Evolutionary conservation across 2,329 filamentous ascomycete genomes (phyloP), one percentile per base, ranked within the genome.

Genomic region (Fusarium decemcellulare): DNA sequence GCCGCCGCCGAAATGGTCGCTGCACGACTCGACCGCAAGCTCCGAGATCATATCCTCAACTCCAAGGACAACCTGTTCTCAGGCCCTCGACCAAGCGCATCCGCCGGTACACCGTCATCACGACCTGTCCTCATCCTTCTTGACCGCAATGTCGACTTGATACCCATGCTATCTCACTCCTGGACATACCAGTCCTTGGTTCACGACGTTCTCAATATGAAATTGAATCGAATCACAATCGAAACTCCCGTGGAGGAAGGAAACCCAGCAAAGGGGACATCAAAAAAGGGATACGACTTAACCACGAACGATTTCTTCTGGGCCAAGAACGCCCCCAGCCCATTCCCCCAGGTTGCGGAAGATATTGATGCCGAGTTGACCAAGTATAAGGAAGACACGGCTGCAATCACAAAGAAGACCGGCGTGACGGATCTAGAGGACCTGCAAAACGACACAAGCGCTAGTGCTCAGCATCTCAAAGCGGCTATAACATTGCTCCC

Each of bases 11-110:
- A 98, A 78, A 92, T 97, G 85, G 97, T 99, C 71, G 92, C 94
- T 14, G 93, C 93, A 14, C 97, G 97, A 77, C 89, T 99, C 27
- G 96, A 99, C 78, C 91, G 96, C 64, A 99, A 98, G 80, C 88
- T 99, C 23, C 91, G 96, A 75, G 96, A 99, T 76, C 96, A 99
- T 78, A 93, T 98, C 56, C 87, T 99, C 68, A 98, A 98, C 81
- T 97, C 95, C 12, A 98, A 98, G 83, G 95, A 98, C 77, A 98
- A 98, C 76, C 88, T 99, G 6, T 99, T 99, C 80, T 97, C 94
- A 42, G 83, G 81, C 61, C 86, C 90, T 54, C 87, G 92, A 65
- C 85, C 90, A 2, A 82, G 85, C 8, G 81, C 86, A 8, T 80
- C 86, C 48, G 68, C 74, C 2, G 86, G 88, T 15, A 91, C 92